These are phyloP conservation scores for Leccinum variabile DNA, from an alignment of 1,284 basidiomycete genomes.

Conservation along the genomic window DNA sequence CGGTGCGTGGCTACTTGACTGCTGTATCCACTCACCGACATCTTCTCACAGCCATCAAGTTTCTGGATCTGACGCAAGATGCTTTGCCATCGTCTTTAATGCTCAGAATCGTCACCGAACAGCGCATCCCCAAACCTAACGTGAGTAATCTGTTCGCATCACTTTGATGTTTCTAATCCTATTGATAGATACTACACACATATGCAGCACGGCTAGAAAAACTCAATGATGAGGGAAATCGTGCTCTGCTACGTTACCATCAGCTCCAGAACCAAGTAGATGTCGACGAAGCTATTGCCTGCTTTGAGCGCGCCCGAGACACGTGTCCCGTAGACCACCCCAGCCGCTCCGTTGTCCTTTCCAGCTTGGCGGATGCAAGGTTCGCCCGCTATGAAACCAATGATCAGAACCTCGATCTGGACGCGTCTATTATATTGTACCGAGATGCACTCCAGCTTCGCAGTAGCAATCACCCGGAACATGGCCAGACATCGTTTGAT, in stretches of 20 bases:
- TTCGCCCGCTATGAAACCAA: not conserved
- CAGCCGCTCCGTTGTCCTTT: not conserved
- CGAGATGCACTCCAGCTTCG: not conserved
- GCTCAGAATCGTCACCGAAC: not conserved
- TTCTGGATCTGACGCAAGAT: not conserved
- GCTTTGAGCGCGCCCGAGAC: not conserved
- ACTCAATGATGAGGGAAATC: not conserved
- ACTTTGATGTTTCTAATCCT: not conserved
- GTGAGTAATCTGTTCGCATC: not conserved
- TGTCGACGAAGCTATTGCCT: not conserved
- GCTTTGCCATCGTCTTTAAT: not conserved
- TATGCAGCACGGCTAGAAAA: not conserved
- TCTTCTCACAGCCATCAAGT: not conserved
- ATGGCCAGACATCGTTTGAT: not conserved
- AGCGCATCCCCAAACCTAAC: not conserved
- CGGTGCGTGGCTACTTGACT: not conserved
- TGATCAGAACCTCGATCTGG: not conserved
- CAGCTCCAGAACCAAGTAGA: not conserved
- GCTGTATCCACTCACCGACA: not conserved
- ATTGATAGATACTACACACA: not conserved
- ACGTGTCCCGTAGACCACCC: not conserved
- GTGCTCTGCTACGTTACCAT: not conserved
- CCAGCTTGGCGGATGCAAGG: not conserved
- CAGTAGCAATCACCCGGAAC: not conserved
- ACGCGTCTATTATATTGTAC: not conserved